Conservation (phyloP, 2,329 filamentous ascomycete species). For the Cercospora brassicicola region DNA sequence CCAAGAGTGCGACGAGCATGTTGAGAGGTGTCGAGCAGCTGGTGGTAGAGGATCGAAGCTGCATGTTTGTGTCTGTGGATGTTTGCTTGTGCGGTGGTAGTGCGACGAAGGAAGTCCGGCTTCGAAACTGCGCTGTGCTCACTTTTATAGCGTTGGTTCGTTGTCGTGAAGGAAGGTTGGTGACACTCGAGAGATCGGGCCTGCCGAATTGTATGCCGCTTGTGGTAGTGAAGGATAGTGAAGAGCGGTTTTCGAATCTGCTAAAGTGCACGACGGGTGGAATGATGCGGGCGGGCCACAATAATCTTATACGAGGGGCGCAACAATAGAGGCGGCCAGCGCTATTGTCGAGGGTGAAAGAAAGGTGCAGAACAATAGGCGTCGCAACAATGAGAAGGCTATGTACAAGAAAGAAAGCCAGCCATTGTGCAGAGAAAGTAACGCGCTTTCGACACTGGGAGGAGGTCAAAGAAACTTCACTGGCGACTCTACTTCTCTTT, state of each 20-base stretch:
- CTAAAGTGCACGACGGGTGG: constrained; percentile 17
- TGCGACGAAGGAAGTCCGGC: constrained; percentile 23
- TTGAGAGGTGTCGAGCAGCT: constrained; percentile 14
- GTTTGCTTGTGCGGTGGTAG: neutral
- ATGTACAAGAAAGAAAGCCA: constrained; percentile 19
- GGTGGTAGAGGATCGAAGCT: constrained; percentile 5
- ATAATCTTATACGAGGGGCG: constrained; percentile 13
- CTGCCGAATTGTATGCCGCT: constrained; percentile 18
- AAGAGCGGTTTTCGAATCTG: constrained; percentile 4
- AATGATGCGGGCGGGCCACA: constrained; percentile 7
- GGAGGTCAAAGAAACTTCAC: constrained; percentile 13
- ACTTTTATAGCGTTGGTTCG: constrained; percentile 15
- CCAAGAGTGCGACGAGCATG: constrained; percentile 18
- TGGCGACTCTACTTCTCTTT: constrained; percentile 1
- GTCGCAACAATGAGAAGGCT: constrained; percentile 22
- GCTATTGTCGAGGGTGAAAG: constrained; percentile 19
- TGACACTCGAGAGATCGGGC: constrained; percentile 23
- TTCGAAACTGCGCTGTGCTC: constrained; percentile 14
- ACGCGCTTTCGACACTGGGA: constrained; percentile 17
- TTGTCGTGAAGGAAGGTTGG: constrained; percentile 23
- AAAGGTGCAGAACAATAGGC: constrained; percentile 20
- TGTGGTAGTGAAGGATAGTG: constrained; percentile 11
- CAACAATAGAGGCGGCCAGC: constrained; percentile 26
- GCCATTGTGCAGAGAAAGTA: constrained; percentile 16
- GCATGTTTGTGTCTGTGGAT: constrained; percentile 10